A percentile compares a stretch with the other conserved stretches of the same genome.
These are phyloP conservation scores for Nelumbo lutea DNA, from an alignment of 164 flowering plant species.

Conservation along the genomic window DNA sequence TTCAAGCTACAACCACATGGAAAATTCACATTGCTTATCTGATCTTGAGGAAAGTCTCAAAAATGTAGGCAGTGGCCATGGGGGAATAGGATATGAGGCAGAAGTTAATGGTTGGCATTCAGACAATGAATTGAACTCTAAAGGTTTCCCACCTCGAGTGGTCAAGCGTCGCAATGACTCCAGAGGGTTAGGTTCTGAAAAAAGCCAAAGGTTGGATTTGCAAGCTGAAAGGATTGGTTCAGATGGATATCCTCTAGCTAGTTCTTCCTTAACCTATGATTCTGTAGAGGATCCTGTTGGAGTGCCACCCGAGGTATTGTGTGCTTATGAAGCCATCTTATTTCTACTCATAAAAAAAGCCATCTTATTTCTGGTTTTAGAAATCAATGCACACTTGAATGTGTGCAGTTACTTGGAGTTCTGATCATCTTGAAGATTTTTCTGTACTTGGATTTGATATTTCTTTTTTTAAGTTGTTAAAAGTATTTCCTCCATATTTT, in stretches of 20 bases:
- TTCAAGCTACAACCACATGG: conserved; percentile 33
- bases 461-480: too few species aligned
- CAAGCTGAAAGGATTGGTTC: conserved; percentile 19
- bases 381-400: too few species aligned
- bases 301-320: conserved; percentile 89
- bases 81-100: conserved; percentile 24
- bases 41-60: conserved; percentile 67
- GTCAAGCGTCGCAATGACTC: conserved; percentile 35
- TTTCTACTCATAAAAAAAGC: too few species aligned
- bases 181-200: conserved; percentile 25
- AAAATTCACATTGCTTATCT: conserved; percentile 48
- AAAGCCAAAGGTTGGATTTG: conserved; percentile 16
- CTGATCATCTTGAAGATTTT: too few species aligned
- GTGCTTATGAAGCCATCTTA: not conserved
- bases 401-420: too few species aligned
- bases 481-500: too few species aligned
- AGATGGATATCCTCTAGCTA: conserved; percentile 23
- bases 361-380: too few species aligned
- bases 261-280: conserved; percentile 21
- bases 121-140: conserved; percentile 74
- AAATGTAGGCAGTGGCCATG: conserved; percentile 31
- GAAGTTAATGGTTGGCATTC: conserved; percentile 70
- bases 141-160: conserved; percentile 48
- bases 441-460: too few species aligned
- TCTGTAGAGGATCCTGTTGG: conserved; percentile 56